Evolutionary conservation across 1,139 yeast species (phyloP).

Genomic region (Meyerozyma elateridarum): DNA sequence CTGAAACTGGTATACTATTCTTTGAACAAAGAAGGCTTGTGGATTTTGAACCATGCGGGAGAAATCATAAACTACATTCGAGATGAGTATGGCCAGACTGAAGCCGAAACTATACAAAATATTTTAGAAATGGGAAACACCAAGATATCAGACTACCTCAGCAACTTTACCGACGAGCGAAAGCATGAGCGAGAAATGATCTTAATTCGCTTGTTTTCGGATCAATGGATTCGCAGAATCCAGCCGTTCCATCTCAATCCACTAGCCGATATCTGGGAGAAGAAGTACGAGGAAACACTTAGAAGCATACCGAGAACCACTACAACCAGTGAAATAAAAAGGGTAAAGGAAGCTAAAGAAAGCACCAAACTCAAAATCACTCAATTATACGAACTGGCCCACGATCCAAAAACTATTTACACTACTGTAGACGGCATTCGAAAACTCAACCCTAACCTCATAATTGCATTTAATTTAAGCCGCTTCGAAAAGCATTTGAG

Average conservation of each 20-base stretch:
- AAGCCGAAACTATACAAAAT: slow-evolving; percentile 72
- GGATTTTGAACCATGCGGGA: slow-evolving; percentile 68
- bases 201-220: slow-evolving; percentile 45
- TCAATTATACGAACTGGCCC: slow-evolving; percentile 30
- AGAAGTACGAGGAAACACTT: slow-evolving; percentile 49
- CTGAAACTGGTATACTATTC: slow-evolving; percentile 45
- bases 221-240: slow-evolving; percentile 48
- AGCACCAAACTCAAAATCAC: slow-evolving; percentile 46
- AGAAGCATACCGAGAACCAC: slow-evolving; percentile 46
- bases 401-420: slow-evolving; percentile 27
- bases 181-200: slow-evolving; percentile 26
- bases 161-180: slow-evolving; percentile 27
- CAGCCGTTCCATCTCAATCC: slow-evolving; percentile 48
- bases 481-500: slow-evolving; percentile 68
- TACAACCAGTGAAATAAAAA: slow-evolving; percentile 55
- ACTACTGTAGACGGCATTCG: slow-evolving; percentile 29
- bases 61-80: slow-evolving; percentile 59
- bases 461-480: slow-evolving; percentile 59
- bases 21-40: slow-evolving; percentile 61
- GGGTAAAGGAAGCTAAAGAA: slow-evolving; percentile 60
- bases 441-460: slow-evolving; percentile 44
- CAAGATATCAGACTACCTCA: slow-evolving; percentile 54
- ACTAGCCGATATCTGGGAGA: slow-evolving; percentile 52
- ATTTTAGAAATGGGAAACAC: slow-evolving; percentile 62
- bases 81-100: slow-evolving; percentile 33